Percentiles rank a stretch among this genome's conserved stretches.
phyloP scores from a whole-genome alignment of 345 rosid genomes.

The Passiflora organensis region DNA sequence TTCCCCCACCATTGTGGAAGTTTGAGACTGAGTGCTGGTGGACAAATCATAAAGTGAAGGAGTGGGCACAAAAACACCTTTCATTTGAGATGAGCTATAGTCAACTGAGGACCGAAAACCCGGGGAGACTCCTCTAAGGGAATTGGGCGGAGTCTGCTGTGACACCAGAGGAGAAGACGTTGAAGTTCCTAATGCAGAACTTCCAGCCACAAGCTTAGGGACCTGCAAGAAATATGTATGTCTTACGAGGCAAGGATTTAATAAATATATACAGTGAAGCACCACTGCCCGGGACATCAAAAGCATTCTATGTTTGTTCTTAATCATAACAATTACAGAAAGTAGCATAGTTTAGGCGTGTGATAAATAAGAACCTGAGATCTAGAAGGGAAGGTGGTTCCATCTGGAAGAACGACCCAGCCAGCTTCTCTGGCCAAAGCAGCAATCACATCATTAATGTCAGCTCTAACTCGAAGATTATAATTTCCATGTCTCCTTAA shows the following conservation, averaged over 20 bases:
- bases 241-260: too few species aligned
- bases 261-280: too few species aligned
- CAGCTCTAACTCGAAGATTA: constrained; percentile 98
- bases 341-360: constrained; percentile 3
- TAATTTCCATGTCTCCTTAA: constrained; percentile 94
- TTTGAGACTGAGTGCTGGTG: constrained; percentile 40
- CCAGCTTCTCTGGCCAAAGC: constrained; percentile 99
- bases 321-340: too few species aligned
- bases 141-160: constrained; percentile 56
- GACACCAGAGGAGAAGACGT: constrained; percentile 61
- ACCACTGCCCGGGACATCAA: too few species aligned
- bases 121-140: constrained; percentile 55
- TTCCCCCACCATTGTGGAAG: constrained; percentile 52
- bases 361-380: constrained; percentile 60
- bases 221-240: too few species aligned
- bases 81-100: constrained; percentile 59
- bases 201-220: constrained; percentile 61
- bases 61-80: constrained; percentile 69
- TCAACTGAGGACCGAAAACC: constrained; percentile 57
- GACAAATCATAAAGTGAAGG: constrained; percentile 60
- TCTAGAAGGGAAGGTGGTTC: constrained; percentile 94
- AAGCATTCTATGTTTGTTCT: too few species aligned
- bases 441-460: constrained; percentile 95
- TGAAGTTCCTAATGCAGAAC: constrained; percentile 43
- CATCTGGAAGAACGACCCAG: constrained; percentile 99